phyloP scores from a whole-genome alignment of 805 yeast species.

The Wickerhamomyces alni region DNA sequence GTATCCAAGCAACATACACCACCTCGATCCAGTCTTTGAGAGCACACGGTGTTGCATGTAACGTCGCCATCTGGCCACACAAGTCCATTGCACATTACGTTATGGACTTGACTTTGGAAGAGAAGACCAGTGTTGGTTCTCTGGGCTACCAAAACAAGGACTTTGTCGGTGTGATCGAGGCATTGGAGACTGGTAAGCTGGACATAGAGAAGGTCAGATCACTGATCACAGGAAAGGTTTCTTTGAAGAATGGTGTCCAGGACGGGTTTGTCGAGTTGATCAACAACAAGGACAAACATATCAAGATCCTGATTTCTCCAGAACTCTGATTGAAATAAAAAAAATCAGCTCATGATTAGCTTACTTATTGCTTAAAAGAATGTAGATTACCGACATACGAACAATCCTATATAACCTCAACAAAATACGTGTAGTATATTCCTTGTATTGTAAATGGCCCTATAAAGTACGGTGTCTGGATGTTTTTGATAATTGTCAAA shows the following conservation, averaged over 20 bases:
- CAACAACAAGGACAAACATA: slow-evolving; percentile 37
- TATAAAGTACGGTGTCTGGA: not conserved
- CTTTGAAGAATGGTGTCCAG: slow-evolving; percentile 33
- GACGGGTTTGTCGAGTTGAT: slow-evolving; percentile 37
- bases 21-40: slow-evolving; percentile 34
- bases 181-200: slow-evolving; percentile 32
- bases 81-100: slow-evolving; percentile 37
- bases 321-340: slow-evolving; percentile 11
- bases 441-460: too few species aligned
- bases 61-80: slow-evolving; percentile 47
- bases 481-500: not conserved
- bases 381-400: too few species aligned
- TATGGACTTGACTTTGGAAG: slow-evolving; percentile 39
- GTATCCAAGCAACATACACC: slow-evolving; percentile 40
- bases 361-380: too few species aligned
- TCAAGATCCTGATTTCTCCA: slow-evolving; percentile 39
- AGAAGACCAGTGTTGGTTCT: slow-evolving; percentile 38
- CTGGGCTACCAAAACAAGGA: slow-evolving; percentile 39
- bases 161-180: slow-evolving; percentile 36
- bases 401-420: too few species aligned
- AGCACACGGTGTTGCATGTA: slow-evolving; percentile 38
- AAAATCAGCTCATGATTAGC: too few species aligned
- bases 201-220: slow-evolving; percentile 28
- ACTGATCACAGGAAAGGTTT: slow-evolving; percentile 35
- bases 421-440: too few species aligned